These are phyloP conservation scores for Termitomyces sp. DNA, from an alignment of 768 basidiomycete genomes.

Conservation along the genomic window DNA sequence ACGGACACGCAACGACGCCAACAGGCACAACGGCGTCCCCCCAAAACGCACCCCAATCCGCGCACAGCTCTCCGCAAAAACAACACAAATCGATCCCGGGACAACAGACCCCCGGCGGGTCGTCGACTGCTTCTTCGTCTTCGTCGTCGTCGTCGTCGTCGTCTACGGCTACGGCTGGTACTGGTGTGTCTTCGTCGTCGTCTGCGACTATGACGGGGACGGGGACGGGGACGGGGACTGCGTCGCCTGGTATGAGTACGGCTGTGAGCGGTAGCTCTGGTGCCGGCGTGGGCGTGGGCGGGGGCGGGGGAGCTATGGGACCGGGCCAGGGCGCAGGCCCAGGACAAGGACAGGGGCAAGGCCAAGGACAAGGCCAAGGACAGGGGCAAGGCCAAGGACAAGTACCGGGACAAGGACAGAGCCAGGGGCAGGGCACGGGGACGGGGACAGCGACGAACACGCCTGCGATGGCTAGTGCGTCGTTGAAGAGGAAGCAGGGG, in stretches of 20 bases:
- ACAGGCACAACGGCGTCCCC: constrained; percentile 36
- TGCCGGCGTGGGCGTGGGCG: too few species aligned
- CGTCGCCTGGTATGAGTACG: too few species aligned
- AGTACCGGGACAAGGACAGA: background rate
- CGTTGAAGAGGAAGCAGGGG: constrained; percentile 53
- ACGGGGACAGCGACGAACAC: constrained; percentile 29
- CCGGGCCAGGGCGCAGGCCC: too few species aligned
- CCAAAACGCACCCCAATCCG: constrained; percentile 46
- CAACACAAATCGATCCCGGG: constrained; percentile 58
- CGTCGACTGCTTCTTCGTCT: constrained; percentile 13
- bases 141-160: too few species aligned
- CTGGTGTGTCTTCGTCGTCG: constrained; percentile 19
- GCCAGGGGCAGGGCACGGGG: background rate
- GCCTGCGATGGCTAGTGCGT: constrained; percentile 41
- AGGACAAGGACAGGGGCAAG: too few species aligned
- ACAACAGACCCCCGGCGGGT: constrained; percentile 19
- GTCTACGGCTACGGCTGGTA: too few species aligned
- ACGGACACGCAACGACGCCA: background rate
- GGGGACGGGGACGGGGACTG: background rate
- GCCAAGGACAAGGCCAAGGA: background rate
- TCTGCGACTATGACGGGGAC: constrained; percentile 24
- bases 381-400: too few species aligned
- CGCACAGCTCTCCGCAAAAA: constrained; percentile 55
- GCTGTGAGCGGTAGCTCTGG: too few species aligned
- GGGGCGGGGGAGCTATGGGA: too few species aligned